Evolutionary conservation across 345 rosid species (phyloP), one percentile per base, ranked within the genome.

Genomic region (Hibiscus trionum): DNA sequence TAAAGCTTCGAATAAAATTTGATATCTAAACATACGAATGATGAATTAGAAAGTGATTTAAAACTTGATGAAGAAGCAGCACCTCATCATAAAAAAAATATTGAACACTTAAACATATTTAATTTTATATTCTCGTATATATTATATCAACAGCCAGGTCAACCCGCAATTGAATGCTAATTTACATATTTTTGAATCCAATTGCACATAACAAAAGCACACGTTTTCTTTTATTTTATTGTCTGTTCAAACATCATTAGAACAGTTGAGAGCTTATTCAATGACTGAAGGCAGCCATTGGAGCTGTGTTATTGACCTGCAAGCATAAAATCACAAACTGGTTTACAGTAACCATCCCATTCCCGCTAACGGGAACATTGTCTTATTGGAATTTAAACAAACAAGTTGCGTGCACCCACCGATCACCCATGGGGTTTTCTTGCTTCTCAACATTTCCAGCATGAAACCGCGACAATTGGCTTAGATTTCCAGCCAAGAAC

Each of bases 401-500:
- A 16, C 15, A 67, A 35, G 60, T 27, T 16, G 44, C 3, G 47
- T 68, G 75, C 29, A 71, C 39, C 33, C 37, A 71, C 37, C 33
- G 21, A 7, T 53, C 58, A 71, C 47, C 35, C 33, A 29, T 39
- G 70, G 7, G 10, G 59, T 19, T 55, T 8, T 55, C 26, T 55
- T 8, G 27, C 73, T 63, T 19, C 5, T 39, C 72, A 80, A 73
- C 85, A 85, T 79, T 85, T 88, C 93, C 89, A 88, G 82, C 90
- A 85, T 27, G 93, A 86, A 80, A 82, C 74, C 31, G 90, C 88
- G 17, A 86, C 69, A n/a, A 85, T 84, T 15, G 93, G 90, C 80
- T 80, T 86, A 0, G 84, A 80, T 64, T 88, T 78, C 90, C 93
- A 88, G 1, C 93, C 89, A 47, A 88, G 89, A 39, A 85, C 86